Evolutionary conservation across 306 rosid species (phyloP).

Genomic region (Medicago arabica): DNA sequence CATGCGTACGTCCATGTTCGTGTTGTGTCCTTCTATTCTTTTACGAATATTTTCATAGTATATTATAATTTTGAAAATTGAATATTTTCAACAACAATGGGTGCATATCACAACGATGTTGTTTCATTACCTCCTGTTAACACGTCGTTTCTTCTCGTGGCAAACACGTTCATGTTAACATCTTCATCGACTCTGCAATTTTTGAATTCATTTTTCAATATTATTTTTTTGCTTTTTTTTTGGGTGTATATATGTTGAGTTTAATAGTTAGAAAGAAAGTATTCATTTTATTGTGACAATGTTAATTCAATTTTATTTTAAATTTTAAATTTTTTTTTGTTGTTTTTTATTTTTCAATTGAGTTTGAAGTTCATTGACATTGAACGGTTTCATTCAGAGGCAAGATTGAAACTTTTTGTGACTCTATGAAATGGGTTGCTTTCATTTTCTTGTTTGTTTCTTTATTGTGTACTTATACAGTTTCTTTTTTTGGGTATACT

Average conservation of each 20-base stretch:
- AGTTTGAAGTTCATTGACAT: conserved; percentile 88
- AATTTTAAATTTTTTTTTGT: not conserved
- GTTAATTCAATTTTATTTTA: not conserved
- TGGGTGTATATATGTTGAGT: not conserved
- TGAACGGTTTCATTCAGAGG: conserved; percentile 84
- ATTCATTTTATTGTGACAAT: not conserved
- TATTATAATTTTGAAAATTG: too few relatives aligned
- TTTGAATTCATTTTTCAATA: not conserved
- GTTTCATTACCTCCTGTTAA: conserved; percentile 35
- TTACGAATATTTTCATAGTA: too few relatives aligned
- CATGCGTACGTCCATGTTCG: too few relatives aligned
- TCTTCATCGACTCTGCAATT: conserved; percentile 72
- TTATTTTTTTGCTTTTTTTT: not conserved
- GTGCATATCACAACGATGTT: conserved; percentile 55
- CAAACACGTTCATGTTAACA: conserved; percentile 85
- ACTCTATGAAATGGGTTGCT: conserved; percentile 14
- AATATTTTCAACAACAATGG: conserved; percentile 45
- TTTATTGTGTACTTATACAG: not conserved
- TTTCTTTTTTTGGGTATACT: not conserved
- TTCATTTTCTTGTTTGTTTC: not conserved
- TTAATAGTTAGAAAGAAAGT: not conserved
- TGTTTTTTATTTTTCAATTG: conserved; percentile 60
- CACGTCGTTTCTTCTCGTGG: conserved; percentile 51
- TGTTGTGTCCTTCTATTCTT: too few relatives aligned
- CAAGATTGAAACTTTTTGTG: conserved; percentile 43